A percentile compares a stretch with the other conserved stretches of the same genome.
These are phyloP conservation scores for Brassica hybrid DNA, from an alignment of 441 rosid species.

Conservation along the genomic window DNA sequence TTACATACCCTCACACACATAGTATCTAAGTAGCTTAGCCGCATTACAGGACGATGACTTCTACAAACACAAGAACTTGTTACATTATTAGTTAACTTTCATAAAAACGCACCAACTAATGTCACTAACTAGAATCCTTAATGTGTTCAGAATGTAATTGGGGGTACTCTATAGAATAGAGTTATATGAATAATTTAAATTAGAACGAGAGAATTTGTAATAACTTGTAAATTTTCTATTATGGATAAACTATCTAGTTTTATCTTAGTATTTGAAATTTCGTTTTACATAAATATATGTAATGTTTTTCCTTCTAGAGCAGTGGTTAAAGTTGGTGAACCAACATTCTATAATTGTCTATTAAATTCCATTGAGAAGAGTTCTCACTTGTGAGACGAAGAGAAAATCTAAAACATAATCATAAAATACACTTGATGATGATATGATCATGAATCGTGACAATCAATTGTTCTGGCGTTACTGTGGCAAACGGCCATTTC, in stretches of 20 bases:
- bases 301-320: background rate
- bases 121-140: conserved; percentile 18
- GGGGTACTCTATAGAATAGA: background rate
- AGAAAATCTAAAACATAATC: conserved; percentile 17
- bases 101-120: conserved; percentile 9
- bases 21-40: conserved; percentile 9
- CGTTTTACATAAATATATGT: conserved; percentile 1
- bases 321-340: conserved; percentile 40
- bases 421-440: conserved; percentile 10
- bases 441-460: conserved; percentile 15
- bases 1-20: background rate
- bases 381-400: conserved; percentile 17
- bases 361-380: conserved; percentile 21
- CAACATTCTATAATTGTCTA: conserved; percentile 27
- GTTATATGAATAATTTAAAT: no score
- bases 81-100: conserved; percentile 2
- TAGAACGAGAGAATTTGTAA: no score
- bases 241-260: background rate
- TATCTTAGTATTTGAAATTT: conserved; percentile 2
- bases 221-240: background rate
- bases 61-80: background rate
- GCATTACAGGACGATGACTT: background rate
- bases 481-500: no score
- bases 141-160: background rate
- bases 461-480: conserved; percentile 4